Conservation (phyloP, 495 filamentous ascomycete genomes). For the Penicillium paxilli region DNA sequence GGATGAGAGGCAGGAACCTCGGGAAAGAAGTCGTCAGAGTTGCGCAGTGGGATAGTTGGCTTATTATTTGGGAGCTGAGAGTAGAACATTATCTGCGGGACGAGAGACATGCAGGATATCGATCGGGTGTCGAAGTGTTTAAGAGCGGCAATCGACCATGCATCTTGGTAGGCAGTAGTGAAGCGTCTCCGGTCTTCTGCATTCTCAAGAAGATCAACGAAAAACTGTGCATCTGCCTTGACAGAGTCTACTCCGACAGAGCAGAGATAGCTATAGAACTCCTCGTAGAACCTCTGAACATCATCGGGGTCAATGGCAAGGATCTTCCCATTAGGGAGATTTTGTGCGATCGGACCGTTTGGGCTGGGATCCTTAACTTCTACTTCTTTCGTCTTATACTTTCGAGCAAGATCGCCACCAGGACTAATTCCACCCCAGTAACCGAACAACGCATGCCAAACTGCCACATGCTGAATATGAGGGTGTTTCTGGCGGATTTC, state of each 20-base stretch:
- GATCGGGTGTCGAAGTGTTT: slow-evolving; percentile 73
- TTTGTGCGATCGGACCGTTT: slow-evolving; percentile 55
- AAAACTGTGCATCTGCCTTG: slow-evolving; percentile 90
- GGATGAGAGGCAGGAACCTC: slow-evolving; percentile 73
- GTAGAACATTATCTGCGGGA: slow-evolving; percentile 81
- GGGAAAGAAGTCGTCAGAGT: slow-evolving; percentile 94
- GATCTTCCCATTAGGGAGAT: slow-evolving; percentile 22
- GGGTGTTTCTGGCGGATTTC: slow-evolving; percentile 69
- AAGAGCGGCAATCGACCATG: slow-evolving; percentile 76
- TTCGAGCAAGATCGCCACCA: slow-evolving; percentile 66
- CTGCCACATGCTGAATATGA: slow-evolving; percentile 79
- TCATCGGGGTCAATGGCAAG: slow-evolving; percentile 75
- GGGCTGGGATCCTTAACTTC: slow-evolving; percentile 53
- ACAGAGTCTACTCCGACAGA: slow-evolving; percentile 73
- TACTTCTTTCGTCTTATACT: slow-evolving; percentile 76
- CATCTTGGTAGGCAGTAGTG: slow-evolving; percentile 76
- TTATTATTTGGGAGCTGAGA: slow-evolving; percentile 74
- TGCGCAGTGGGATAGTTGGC: slow-evolving; percentile 70
- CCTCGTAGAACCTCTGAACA: slow-evolving; percentile 74
- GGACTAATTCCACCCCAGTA: slow-evolving; percentile 92
- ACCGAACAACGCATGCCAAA: slow-evolving; percentile 94
- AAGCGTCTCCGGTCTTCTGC: slow-evolving; percentile 67
- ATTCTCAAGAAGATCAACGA: slow-evolving; percentile 71
- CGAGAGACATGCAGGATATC: slow-evolving; percentile 91
- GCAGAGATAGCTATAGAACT: slow-evolving; percentile 84